phyloP scores from a whole-genome alignment of 1,284 basidiomycete genomes.

The Coniferiporia weirii region DNA sequence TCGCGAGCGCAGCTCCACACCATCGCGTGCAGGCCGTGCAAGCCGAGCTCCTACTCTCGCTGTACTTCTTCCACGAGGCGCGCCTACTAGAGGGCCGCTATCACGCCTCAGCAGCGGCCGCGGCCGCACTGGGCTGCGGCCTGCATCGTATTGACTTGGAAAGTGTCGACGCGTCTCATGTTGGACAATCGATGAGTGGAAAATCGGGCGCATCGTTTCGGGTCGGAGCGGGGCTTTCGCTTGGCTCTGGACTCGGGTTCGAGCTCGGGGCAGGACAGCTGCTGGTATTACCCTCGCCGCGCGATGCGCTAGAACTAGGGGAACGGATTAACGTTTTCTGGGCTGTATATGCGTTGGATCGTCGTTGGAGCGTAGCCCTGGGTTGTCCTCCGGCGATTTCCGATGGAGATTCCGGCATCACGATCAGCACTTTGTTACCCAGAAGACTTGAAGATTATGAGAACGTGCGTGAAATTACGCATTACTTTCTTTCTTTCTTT shows the following conservation, averaged over 20 bases:
- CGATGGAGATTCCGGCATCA: constrained; percentile 1
- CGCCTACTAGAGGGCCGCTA: constrained; percentile 16
- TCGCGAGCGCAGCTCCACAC: neutral
- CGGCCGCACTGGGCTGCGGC: constrained; percentile 6
- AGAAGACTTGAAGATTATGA: constrained; percentile 3
- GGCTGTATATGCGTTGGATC: constrained; percentile 8
- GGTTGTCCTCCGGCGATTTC: constrained; percentile 10
- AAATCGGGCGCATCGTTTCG: no score
- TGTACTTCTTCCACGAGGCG: constrained; percentile 13
- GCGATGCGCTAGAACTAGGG: constrained; percentile 4
- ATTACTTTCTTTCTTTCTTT: no score
- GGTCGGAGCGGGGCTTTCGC: no score
- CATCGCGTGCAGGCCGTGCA: constrained; percentile 14
- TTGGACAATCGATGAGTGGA: no score
- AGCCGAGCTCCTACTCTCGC: constrained; percentile 16
- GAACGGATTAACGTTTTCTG: constrained; percentile 16
- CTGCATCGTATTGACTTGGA: constrained; percentile 3
- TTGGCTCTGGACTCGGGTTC: no score
- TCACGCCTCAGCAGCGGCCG: constrained; percentile 10
- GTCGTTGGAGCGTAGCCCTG: constrained; percentile 15
- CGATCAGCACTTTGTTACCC: constrained; percentile 14
- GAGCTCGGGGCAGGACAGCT: neutral
- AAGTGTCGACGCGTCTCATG: no score
- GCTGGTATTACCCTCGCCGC: neutral
- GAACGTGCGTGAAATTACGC: neutral